Conservation (phyloP, 2,329 filamentous ascomycete species). For the Xylaria sp. region DNA sequence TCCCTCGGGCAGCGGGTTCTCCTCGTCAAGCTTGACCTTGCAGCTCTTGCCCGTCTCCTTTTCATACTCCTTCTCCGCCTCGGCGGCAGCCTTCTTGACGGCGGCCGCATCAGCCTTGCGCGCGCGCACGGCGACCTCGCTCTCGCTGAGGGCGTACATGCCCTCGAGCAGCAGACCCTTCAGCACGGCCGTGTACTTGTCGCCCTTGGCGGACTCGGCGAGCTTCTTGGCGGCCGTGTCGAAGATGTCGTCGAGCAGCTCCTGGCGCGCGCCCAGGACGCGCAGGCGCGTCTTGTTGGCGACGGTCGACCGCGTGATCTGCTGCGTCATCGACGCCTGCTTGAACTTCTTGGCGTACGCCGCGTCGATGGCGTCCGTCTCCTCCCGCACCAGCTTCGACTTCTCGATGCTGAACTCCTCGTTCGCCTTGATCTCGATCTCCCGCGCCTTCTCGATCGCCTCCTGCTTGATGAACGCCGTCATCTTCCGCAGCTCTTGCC, state of each 20-base stretch:
- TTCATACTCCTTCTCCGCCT: conserved; percentile 78
- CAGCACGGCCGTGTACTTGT: conserved; percentile 79
- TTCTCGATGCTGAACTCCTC: conserved; percentile 99
- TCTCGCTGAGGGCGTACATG: conserved; percentile 87
- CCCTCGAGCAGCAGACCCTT: conserved; percentile 89
- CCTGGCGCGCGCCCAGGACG: conserved; percentile 87
- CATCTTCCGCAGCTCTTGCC: conserved; percentile 99
- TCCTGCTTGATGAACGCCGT: conserved; percentile 99
- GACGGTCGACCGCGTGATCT: conserved; percentile 96
- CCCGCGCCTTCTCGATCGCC: conserved; percentile 94
- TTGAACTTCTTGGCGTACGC: conserved; percentile 99
- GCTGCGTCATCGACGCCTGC: conserved; percentile 97
- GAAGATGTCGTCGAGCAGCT: conserved; percentile 91
- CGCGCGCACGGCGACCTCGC: conserved; percentile 77
- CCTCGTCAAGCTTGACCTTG: conserved; percentile 78
- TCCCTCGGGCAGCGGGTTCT: conserved; percentile 80
- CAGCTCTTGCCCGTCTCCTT: conserved; percentile 77
- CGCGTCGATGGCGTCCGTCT: conserved; percentile 90
- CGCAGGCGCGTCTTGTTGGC: conserved; percentile 95
- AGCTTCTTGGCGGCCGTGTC: conserved; percentile 81
- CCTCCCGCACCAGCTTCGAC: conserved; percentile 96
- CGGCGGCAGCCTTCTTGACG: conserved; percentile 82
- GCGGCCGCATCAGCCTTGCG: conserved; percentile 82
- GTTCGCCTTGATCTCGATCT: conserved; percentile 98
- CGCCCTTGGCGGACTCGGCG: conserved; percentile 71